A percentile compares a stretch with the other conserved stretches of the same genome.
These are phyloP conservation scores for Colletotrichum destructivum DNA, from an alignment of 2,329 filamentous ascomycete genomes.

Conservation along the genomic window DNA sequence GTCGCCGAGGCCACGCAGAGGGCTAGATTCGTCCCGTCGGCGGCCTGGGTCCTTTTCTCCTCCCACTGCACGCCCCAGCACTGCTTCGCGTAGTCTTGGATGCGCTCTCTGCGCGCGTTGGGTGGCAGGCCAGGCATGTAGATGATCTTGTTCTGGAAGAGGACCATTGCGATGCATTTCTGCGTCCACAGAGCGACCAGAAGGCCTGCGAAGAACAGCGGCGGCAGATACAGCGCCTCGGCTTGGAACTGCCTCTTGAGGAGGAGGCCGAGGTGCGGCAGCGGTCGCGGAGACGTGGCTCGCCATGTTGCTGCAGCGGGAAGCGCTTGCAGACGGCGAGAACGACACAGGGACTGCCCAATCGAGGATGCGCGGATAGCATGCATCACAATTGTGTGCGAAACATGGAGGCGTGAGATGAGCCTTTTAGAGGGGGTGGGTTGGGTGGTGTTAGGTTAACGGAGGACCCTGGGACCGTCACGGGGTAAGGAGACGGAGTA, in stretches of 20 bases:
- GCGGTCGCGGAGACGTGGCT: conserved; percentile 40
- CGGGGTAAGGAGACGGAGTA: neutral
- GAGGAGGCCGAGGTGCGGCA: conserved; percentile 39
- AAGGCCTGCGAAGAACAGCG: conserved; percentile 76
- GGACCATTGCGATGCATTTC: conserved; percentile 81
- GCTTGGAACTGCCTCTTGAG: conserved; percentile 52
- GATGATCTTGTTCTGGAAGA: conserved; percentile 86
- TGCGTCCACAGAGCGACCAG: conserved; percentile 75
- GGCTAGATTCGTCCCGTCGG: conserved; percentile 77
- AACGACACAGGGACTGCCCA: conserved; percentile 40
- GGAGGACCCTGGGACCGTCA: conserved; percentile 19
- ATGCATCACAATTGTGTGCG: conserved; percentile 46
- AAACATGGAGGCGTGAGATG: conserved; percentile 34
- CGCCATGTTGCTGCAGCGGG: conserved; percentile 28
- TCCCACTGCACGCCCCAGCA: conserved; percentile 77
- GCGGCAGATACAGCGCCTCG: conserved; percentile 71
- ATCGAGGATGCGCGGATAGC: conserved; percentile 44
- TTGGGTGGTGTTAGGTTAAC: conserved; percentile 8
- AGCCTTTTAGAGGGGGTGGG: conserved; percentile 4
- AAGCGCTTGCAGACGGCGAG: conserved; percentile 21
- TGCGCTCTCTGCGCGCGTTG: conserved; percentile 76
- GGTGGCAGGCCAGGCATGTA: conserved; percentile 85
- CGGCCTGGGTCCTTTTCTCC: conserved; percentile 72
- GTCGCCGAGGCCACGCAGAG: conserved; percentile 68
- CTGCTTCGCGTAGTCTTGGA: conserved; percentile 72